Evolutionary conservation across 2,329 filamentous ascomycete species (phyloP), one percentile per base, ranked within the genome.

Genomic region (Aspergillus hiratsukae): DNA sequence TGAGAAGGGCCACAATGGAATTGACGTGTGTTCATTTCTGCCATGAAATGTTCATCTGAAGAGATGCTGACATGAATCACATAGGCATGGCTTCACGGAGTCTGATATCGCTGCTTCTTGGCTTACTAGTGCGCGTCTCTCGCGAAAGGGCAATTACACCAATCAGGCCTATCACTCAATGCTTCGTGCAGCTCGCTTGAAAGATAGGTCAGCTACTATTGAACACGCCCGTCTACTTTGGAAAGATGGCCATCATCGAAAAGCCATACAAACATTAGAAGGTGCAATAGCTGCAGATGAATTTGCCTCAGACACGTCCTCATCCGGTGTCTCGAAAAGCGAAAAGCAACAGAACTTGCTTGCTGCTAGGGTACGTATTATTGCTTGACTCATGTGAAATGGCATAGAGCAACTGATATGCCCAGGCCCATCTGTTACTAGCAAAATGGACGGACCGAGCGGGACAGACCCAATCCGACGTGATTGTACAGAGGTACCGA

Each of bases 381-480:
- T 23, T 37, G 14, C 8, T 23, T 25, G 14, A 11, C 43, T 6
- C 11, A 17, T 27, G 19, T 21, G 7, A 46, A 37, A 25, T 4
- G 4, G 19, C 23, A 9, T 43, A 11, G 17, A 29, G 49, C 53
- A 29, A 45, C 62, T 64, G 53, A 57, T 53, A 14, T 45, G 9
- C 31, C 40, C 49, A 91, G 71, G 92, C 94, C 25, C 87, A 96
- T 68, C 80, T 99, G 8, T 80, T 97, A 37, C 83, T 97, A 27
- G 94, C 94, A 11, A 97, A 97, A 71, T 99, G 95, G 95, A 86
- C 97, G 28, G 95, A 97, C 69, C 87, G 83, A 55, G 90, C 93
- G n/a, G 94, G 94, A 4, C 93, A 97, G 72, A 96, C 91, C 1
- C 89, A 96, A 66, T 89, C 90, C 3, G 83, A 85, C 48, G 86